phyloP scores from a whole-genome alignment of 768 basidiomycete genomes.

The Rhizopogon rudus region DNA sequence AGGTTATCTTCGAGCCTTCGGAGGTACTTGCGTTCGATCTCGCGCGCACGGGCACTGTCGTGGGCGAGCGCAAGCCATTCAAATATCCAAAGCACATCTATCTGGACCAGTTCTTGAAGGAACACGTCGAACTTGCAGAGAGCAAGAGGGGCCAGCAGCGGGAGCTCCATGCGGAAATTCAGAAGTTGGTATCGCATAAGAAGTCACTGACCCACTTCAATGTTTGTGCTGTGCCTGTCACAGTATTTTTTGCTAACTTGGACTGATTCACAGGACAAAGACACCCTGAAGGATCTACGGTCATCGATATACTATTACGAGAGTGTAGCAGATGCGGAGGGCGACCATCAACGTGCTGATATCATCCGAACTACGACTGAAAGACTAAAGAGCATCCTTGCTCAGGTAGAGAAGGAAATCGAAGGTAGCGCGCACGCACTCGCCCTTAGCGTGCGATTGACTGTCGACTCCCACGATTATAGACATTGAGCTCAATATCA shows the following conservation, averaged over 20 bases:
- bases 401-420: slow-evolving; percentile 47
- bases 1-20: slow-evolving; percentile 59
- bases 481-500: slow-evolving; percentile 53
- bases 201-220: slow-evolving; percentile 47
- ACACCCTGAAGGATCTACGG: slow-evolving; percentile 57
- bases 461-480: slow-evolving; percentile 3
- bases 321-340: slow-evolving; percentile 48
- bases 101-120: slow-evolving; percentile 66
- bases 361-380: slow-evolving; percentile 37
- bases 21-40: slow-evolving; percentile 60
- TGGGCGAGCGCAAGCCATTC: slow-evolving; percentile 34
- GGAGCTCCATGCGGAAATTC: slow-evolving; percentile 43
- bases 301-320: slow-evolving; percentile 70
- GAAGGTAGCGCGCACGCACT: slow-evolving; percentile 34
- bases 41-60: slow-evolving; percentile 21
- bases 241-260: neutral
- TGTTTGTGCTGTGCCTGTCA: slow-evolving; percentile 32
- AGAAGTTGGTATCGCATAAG: slow-evolving; percentile 40
- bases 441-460: neutral
- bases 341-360: slow-evolving; percentile 40
- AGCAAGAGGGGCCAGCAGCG: slow-evolving; percentile 29
- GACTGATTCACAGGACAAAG: slow-evolving; percentile 42
- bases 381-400: slow-evolving; percentile 51
- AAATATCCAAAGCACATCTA: slow-evolving; percentile 61
- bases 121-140: slow-evolving; percentile 43